Evolutionary conservation across 2,329 filamentous ascomycete species (phyloP).

Genomic region (Colletotrichum chrysophilum): DNA sequence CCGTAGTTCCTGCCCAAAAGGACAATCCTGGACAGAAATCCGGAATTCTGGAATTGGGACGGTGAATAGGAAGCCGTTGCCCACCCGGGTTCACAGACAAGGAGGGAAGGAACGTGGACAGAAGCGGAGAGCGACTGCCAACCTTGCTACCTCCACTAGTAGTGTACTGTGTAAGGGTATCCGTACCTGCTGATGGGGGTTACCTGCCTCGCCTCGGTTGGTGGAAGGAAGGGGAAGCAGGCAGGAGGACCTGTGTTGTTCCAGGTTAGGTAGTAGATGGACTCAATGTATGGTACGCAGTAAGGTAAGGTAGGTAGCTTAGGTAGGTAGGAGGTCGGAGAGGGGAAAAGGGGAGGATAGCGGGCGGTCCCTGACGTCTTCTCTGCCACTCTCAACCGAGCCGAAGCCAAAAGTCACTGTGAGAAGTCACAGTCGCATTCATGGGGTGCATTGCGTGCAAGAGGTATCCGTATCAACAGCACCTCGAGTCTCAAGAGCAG

Average conservation of each 20-base stretch:
- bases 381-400: not conserved
- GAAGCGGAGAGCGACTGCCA: not conserved
- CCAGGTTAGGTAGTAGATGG: not conserved
- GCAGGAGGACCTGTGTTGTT: not conserved
- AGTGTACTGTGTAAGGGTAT: not conserved
- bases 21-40: conserved; percentile 11
- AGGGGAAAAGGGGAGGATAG: not conserved
- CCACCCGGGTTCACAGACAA: conserved; percentile 11
- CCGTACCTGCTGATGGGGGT: not conserved
- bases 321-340: not conserved
- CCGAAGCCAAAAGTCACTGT: not conserved
- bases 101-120: conserved; percentile 8
- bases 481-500: not conserved
- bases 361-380: not conserved
- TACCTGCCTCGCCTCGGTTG: not conserved
- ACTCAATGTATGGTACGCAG: not conserved
- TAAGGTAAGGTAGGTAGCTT: not conserved
- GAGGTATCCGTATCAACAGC: not conserved
- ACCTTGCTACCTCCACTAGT: not conserved
- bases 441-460: not conserved
- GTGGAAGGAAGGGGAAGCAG: not conserved
- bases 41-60: conserved; percentile 16
- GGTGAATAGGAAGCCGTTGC: conserved; percentile 1
- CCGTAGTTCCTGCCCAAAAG: conserved; percentile 1
- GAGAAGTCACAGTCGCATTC: not conserved